Conservation (phyloP, 768 basidiomycete species). For the Termitomyces sp. region DNA sequence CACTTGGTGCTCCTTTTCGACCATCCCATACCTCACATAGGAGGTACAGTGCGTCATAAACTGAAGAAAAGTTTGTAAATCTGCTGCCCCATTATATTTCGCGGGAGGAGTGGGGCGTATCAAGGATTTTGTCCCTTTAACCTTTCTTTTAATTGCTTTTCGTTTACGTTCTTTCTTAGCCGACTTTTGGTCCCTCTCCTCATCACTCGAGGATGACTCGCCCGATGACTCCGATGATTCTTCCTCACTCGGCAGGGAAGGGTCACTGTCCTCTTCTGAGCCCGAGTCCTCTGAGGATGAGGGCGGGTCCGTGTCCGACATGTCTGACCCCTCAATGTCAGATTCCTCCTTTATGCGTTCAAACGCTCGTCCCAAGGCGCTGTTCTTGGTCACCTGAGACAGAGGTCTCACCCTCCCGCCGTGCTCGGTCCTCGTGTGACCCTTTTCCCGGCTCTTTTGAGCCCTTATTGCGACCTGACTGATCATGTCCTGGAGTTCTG, state of each 20-base stretch:
- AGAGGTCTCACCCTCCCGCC: too few species aligned
- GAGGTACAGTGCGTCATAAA: conserved; percentile 13
- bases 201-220: too few species aligned
- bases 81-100: conserved; percentile 8
- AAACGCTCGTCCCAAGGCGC: too few species aligned
- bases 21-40: conserved; percentile 11
- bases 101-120: conserved; percentile 9
- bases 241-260: too few species aligned
- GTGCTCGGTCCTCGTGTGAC: too few species aligned
- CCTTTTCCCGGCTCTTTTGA: too few species aligned
- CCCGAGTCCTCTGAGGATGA: too few species aligned
- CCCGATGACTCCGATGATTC: too few species aligned
- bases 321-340: neutral
- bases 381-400: too few species aligned
- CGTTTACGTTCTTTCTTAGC: neutral
- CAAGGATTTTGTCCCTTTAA: neutral
- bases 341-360: neutral
- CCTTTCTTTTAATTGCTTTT: too few species aligned
- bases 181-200: too few species aligned
- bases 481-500: neutral
- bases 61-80: conserved; percentile 2
- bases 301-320: neutral
- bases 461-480: neutral
- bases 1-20: neutral
- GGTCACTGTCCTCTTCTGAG: too few species aligned